These are phyloP conservation scores for Melastoma candidum DNA, from an alignment of 441 rosid species.

Conservation along the genomic window DNA sequence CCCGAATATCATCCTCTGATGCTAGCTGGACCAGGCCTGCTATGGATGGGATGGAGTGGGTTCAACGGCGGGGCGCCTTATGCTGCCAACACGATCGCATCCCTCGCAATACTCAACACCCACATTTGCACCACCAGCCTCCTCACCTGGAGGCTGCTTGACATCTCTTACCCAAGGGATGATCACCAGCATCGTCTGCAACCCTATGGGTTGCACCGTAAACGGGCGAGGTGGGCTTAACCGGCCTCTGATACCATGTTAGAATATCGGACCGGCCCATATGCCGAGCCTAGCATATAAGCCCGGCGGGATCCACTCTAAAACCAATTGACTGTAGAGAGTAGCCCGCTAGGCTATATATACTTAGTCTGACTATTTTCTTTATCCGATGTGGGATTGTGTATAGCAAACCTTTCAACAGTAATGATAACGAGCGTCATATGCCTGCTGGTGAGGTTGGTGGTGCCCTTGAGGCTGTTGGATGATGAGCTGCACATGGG, in stretches of 20 bases:
- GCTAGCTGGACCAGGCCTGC: constrained; percentile 8
- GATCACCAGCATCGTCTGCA: constrained; percentile 6
- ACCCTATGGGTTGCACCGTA: too few relatives aligned
- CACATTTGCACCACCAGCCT: constrained; percentile 4
- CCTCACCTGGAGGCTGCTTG: constrained; percentile 4
- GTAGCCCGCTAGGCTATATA: too few relatives aligned
- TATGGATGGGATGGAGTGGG: constrained; percentile 9
- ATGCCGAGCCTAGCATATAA: too few relatives aligned
- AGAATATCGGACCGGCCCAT: too few relatives aligned
- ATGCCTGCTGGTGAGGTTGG: constrained; percentile 8
- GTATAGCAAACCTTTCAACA: too few relatives aligned
- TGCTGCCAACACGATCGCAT: neutral
- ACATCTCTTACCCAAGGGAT: constrained; percentile 1
- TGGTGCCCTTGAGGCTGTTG: constrained; percentile 15
- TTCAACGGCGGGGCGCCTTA: constrained; percentile 9
- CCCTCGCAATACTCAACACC: constrained; percentile 9
- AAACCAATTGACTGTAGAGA: too few relatives aligned
- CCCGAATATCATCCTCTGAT: neutral
- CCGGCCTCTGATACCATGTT: too few relatives aligned
- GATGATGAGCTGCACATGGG: constrained; percentile 16
- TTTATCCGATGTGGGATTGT: too few relatives aligned
- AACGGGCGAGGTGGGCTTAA: too few relatives aligned
- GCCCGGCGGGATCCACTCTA: too few relatives aligned
- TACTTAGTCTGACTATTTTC: too few relatives aligned
- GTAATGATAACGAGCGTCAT: constrained; percentile 11